These are phyloP conservation scores for Acanthamoeba lenticulata DNA, from an alignment of 208 protist genomes.

Conservation along the genomic window DNA sequence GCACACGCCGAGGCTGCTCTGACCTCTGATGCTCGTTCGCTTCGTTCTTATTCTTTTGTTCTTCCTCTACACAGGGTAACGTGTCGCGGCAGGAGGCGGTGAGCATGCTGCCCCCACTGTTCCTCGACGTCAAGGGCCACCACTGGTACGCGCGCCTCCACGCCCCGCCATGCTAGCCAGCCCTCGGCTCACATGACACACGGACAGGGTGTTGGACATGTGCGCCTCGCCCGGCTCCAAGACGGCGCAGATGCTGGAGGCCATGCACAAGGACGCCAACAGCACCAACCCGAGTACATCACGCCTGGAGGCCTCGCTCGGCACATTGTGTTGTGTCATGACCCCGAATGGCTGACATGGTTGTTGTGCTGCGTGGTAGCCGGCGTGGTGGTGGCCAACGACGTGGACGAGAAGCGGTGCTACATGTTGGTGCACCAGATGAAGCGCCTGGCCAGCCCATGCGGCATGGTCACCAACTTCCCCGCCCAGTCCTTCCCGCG, in stretches of 20 bases:
- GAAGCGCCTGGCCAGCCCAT: constrained; percentile 77
- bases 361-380: not conserved
- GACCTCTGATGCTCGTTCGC: too few relatives aligned
- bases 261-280: constrained; percentile 70
- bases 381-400: constrained; percentile 89
- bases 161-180: not conserved
- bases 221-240: constrained; percentile 92
- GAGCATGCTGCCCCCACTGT: constrained; percentile 88
- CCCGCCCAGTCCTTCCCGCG: constrained; percentile 80
- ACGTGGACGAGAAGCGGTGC: constrained; percentile 86
- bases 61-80: constrained; percentile 11
- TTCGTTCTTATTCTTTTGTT: not conserved
- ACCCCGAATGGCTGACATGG: not conserved
- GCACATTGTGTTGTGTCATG: too few relatives aligned
- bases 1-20: too few relatives aligned
- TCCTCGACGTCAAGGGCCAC: constrained; percentile 84
- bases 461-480: constrained; percentile 85
- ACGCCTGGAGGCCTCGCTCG: not conserved
- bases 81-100: constrained; percentile 85
- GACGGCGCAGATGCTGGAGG: constrained; percentile 89
- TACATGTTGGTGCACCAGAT: constrained; percentile 81
- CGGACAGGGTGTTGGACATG: constrained; percentile 87
- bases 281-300: not conserved
- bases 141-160: constrained; percentile 61
- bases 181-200: not conserved